Evolutionary conservation across 768 basidiomycete species (phyloP).

Genomic region (Macrolepiota albuminosa): DNA sequence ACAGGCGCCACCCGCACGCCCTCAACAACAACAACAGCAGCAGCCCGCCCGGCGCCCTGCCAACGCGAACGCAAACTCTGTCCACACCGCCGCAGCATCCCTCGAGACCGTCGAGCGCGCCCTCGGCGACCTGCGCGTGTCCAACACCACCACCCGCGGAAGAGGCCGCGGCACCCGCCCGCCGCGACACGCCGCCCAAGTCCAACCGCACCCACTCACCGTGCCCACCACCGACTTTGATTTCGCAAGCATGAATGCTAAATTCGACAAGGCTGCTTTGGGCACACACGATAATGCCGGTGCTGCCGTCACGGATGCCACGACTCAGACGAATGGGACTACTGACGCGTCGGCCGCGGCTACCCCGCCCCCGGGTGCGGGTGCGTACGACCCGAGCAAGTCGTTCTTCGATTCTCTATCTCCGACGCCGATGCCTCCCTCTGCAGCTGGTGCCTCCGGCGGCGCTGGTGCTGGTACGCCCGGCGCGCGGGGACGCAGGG

Average conservation of each 20-base stretch:
- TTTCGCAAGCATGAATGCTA: constrained; percentile 71
- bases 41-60: constrained; percentile 14
- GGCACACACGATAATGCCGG: constrained; percentile 16
- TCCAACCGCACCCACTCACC: constrained; percentile 29
- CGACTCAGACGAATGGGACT: constrained; percentile 14
- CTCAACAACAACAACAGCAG: neutral
- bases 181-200: constrained; percentile 5
- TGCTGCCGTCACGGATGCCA: neutral
- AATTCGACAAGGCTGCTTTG: constrained; percentile 72
- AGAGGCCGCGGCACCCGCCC: constrained; percentile 13
- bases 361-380: too few species aligned
- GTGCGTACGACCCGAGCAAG: constrained; percentile 69
- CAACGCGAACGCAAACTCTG: constrained; percentile 35
- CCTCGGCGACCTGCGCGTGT: constrained; percentile 46
- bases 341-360: neutral
- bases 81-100: constrained; percentile 71
- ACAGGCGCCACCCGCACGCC: constrained; percentile 6
- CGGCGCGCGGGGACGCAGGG: too few species aligned
- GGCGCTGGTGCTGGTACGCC: too few species aligned
- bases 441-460: too few species aligned
- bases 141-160: constrained; percentile 16
- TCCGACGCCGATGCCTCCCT: constrained; percentile 24
- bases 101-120: constrained; percentile 60
- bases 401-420: constrained; percentile 80
- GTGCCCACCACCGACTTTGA: constrained; percentile 81